Evolutionary conservation across 2,329 filamentous ascomycete genomes (phyloP), one percentile per base, ranked within the genome.

Genomic region (Aureobasidium musti): DNA sequence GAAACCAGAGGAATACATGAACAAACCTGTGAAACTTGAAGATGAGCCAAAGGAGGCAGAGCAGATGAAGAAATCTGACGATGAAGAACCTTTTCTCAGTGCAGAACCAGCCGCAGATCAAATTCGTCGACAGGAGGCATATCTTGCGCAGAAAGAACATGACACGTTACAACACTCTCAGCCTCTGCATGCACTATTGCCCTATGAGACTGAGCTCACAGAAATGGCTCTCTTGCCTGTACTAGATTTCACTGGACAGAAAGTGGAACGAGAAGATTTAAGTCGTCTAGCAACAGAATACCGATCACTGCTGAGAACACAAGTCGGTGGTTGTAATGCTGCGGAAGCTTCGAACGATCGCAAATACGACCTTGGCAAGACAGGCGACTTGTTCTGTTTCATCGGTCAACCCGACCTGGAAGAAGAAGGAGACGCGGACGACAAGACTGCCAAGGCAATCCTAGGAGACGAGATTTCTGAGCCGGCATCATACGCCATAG

Each of bases 351-450:
- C 72, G 5, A 75, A 73, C 70, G 72, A 76, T 71, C 72, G 74
- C 60, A 71, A 73, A 73, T 59, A 73, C 68, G 50, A 73, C 37
- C 70, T 77, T n/a, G 75, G 77, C 30, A 79, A 79, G 45, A 81
- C 85, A 1, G 77, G 79, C 35, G 88, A 91, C 73, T 76, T 92
- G 57, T 93, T 93, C 74, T 93, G 90, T 72, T 78, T 81, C 33
- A 67, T 73, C 19, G 68, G 61, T n/a, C 65, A 67, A 19, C 45
- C 47, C 30, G 47, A 52, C 19, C 26, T 49, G 19, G 41, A 47
- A 6, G 63, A 65, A 30, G 52, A 28, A 30, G 52, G n/a, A 30
- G 63, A 65, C 17, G 17, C 30, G 28, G 41, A 10, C 4, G 63
- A 56, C n/a, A 65, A 65, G 30, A 65, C 63, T 17, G 63, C 63